Evolutionary conservation across 495 filamentous ascomycete species (phyloP), one percentile per base, ranked within the genome.

Genomic region (Venustampulla echinocandica): DNA sequence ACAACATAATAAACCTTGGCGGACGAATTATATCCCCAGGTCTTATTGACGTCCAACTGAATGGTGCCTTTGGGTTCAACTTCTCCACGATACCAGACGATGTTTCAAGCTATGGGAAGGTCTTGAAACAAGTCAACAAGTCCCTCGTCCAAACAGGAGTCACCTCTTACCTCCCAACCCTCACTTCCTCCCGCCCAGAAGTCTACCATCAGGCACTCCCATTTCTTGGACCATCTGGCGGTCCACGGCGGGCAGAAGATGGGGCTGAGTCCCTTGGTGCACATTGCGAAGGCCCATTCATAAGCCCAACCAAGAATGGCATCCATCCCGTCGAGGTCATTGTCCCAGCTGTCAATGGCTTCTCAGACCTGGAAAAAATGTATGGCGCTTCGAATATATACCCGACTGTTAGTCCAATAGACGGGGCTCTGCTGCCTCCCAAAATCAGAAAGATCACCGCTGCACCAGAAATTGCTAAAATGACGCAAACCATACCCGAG

Each of bases 31-130:
- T 94, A 18, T 76, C 84, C 10, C 85, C 87, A 0, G 87, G 86
- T 11, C 74, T 92, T 53, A 86, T 93, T 55, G 87, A 94, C 56
- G 79, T 84, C 38, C 87, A 94, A 58, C 73, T 90, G 36, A 94
- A 94, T 55, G 87, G 87, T 33, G 85, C 81, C 4, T 84, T 84
- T 49, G 87, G 87, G 36, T 87, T 90, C 67, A 85, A 92, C 65
- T 90, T 90, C 61, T 89, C 85, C 0, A 67, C 72, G 1, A 67
- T 85, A 1, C 76, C 82, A 4, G 74, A 80, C n/a, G 72, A 80
- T 34, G 69, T 75, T 30, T 69, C 75, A 11, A 67, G 70, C 37
- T 93, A 90, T 59, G 70, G 74, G 37, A 78, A 83, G 56, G 77
- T 75, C 14, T 61, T 92, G 27, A 69, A 71, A 47, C 65, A 73